Evolutionary conservation across 495 filamentous ascomycete genomes (phyloP), one percentile per base, ranked within the genome.

Genomic region (Penicillium coprophilum): DNA sequence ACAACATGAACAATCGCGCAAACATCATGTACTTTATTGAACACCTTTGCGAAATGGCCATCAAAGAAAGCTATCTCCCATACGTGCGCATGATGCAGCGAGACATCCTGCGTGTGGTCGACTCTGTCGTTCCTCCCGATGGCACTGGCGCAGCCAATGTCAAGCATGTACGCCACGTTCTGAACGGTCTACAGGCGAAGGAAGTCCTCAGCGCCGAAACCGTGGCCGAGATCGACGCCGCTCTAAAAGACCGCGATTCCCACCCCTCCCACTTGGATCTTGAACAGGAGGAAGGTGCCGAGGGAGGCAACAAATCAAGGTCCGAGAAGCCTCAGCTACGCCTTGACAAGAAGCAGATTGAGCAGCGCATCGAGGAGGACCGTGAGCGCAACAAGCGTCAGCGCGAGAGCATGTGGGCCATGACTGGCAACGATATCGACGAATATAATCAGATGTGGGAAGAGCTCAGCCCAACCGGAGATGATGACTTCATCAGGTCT

Each of bases 11-110:
- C 75, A 96, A 86, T 45, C 80, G 93, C 43, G 95, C 96, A 30
- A 99, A 99, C 65, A 96, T 99, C 71, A 93, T 99, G 88, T 97
- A 94, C 75, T 97, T 99, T 77, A 86, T 97, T 66, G 93, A 97
- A 68, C 87, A 91, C 58, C 87, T 99, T 52, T 90, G 93, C 72
- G 93, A 97, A 65, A 83, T 91, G 78, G 87, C 90, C 15, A 79
- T 82, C 17, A 84, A 84, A 48, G 89, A 96, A 53, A 80, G 85
- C 55, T 82, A 92, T 63, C 66, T 76, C 17, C 85, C 89, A 24
- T 97, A 92, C 66, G 83, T 94, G 17, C 85, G 86, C 48, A 96
- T 97, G 91, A 92, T 99, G 71, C 89, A 96, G 66, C 80, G 92
- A 23, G 95, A 99, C 65, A 92, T 97, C 21, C 76, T 94, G 13